phyloP scores from a whole-genome alignment of 768 basidiomycete species.

The Paxillus rubicundulus region DNA sequence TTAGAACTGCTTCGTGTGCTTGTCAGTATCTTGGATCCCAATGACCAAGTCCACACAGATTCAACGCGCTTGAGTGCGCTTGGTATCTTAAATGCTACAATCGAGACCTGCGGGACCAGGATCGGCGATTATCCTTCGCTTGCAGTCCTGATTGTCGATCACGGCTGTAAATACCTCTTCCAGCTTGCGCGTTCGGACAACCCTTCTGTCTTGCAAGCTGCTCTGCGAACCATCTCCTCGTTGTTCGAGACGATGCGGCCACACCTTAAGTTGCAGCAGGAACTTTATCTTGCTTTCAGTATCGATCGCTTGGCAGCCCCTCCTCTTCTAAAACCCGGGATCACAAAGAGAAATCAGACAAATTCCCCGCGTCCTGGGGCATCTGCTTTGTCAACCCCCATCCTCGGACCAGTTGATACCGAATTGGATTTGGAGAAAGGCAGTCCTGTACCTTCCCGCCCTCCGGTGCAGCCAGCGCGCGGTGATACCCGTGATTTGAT shows the following conservation, averaged over 20 bases:
- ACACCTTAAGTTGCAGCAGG: constrained; percentile 90
- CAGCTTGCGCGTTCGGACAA: constrained; percentile 94
- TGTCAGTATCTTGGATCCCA: constrained; percentile 92
- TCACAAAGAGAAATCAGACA: constrained; percentile 33
- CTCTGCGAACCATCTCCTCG: constrained; percentile 83
- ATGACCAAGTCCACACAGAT: constrained; percentile 93
- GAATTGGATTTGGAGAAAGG: constrained; percentile 49
- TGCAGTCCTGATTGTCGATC: constrained; percentile 73
- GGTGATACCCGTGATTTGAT: constrained; percentile 88
- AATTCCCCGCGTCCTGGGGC: constrained; percentile 55
- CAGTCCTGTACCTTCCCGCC: constrained; percentile 49
- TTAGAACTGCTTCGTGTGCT: constrained; percentile 91
- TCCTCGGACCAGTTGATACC: constrained; percentile 36
- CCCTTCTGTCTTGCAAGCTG: constrained; percentile 68
- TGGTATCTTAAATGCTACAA: constrained; percentile 79
- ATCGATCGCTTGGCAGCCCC: constrained; percentile 84
- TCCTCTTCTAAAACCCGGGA: constrained; percentile 24
- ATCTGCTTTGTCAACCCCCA: constrained; percentile 44
- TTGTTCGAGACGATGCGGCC: constrained; percentile 84
- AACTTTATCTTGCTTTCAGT: constrained; percentile 91
- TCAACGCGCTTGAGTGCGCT: constrained; percentile 90
- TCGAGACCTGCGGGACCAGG: constrained; percentile 77
- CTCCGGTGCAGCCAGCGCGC: constrained; percentile 70
- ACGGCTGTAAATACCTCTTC: constrained; percentile 95
- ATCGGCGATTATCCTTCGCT: constrained; percentile 80